A percentile compares a stretch with the other conserved stretches of the same genome.
Conservation (phyloP, 164 flowering plant species). For the Vitis amurensis region DNA sequence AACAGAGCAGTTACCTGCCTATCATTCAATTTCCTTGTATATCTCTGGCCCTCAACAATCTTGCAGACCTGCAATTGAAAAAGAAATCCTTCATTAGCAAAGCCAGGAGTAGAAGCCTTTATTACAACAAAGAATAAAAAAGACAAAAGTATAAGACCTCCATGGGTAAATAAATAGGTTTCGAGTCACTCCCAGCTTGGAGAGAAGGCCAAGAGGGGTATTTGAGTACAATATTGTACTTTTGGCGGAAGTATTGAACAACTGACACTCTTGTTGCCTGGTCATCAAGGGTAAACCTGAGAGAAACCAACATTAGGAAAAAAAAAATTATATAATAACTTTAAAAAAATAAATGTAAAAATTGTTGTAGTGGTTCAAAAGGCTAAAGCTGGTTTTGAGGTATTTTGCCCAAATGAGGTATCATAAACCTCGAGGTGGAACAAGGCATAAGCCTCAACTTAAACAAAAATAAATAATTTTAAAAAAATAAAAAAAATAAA, state of each 20-base stretch:
- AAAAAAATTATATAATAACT: not conserved
- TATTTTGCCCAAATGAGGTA: too few species aligned
- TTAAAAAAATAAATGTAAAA: not conserved
- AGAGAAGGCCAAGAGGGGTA: constrained; percentile 35
- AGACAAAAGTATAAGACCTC: constrained; percentile 31
- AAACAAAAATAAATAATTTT: too few species aligned
- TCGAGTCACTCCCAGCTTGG: constrained; percentile 43
- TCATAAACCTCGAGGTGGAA: too few species aligned
- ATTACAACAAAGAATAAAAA: not conserved
- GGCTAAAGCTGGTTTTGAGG: too few species aligned
- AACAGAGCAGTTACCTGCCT: constrained; percentile 58
- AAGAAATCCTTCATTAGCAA: not conserved
- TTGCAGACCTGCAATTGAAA: constrained; percentile 44
- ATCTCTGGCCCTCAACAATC: constrained; percentile 65
- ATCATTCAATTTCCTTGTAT: constrained; percentile 60
- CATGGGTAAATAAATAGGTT: constrained; percentile 46
- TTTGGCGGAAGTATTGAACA: constrained; percentile 37
- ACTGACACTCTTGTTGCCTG: constrained; percentile 21
- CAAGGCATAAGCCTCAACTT: too few species aligned
- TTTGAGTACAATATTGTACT: constrained; percentile 24
- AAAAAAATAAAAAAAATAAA: too few species aligned
- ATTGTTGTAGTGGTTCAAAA: too few species aligned
- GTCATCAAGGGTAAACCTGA: constrained; percentile 34
- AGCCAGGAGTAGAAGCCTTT: not conserved
- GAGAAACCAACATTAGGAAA: not conserved